phyloP scores from a whole-genome alignment of 164 flowering plant genomes.

The Macadamia integrifolia region DNA sequence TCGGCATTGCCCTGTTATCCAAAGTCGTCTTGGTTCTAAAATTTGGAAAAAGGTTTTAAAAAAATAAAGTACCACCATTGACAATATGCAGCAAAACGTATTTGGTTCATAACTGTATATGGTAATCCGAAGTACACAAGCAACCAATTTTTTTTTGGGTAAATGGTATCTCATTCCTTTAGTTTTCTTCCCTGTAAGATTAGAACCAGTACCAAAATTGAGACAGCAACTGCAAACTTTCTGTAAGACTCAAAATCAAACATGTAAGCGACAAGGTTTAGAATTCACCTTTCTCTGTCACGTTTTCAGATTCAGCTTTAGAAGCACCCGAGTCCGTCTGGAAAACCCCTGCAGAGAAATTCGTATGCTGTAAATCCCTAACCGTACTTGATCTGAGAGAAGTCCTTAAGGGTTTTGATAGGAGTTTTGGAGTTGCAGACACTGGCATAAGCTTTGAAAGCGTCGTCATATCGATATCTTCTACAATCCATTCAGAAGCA shows the following conservation, averaged over 20 bases:
- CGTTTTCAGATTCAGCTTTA: slow-evolving; percentile 27
- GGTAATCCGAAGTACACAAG: slow-evolving; percentile 79
- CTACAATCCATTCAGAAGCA: slow-evolving; percentile 49
- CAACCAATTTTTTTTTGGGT: slow-evolving; percentile 83
- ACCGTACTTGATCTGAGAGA: slow-evolving; percentile 64
- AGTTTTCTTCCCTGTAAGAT: slow-evolving; percentile 44
- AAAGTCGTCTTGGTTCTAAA: background rate
- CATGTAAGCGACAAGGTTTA: background rate
- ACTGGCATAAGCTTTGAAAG: slow-evolving; percentile 49
- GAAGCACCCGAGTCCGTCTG: slow-evolving; percentile 29
- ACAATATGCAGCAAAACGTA: too few species aligned
- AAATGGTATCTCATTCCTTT: slow-evolving; percentile 51
- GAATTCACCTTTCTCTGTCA: slow-evolving; percentile 30
- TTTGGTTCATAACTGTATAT: slow-evolving; percentile 59
- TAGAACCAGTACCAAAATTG: background rate
- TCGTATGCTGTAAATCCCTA: background rate
- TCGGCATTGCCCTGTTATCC: slow-evolving; percentile 42
- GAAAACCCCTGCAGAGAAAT: too few species aligned
- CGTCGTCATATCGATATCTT: slow-evolving; percentile 34
- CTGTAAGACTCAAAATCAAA: background rate
- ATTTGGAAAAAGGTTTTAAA: too few species aligned
- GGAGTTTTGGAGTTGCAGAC: slow-evolving; percentile 49
- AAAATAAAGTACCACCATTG: too few species aligned
- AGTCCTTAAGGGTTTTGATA: slow-evolving; percentile 54
- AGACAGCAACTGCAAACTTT: too few species aligned